Evolutionary conservation across 2,329 filamentous ascomycete genomes (phyloP).

Genomic region (Hirsutella minnesotensis): DNA sequence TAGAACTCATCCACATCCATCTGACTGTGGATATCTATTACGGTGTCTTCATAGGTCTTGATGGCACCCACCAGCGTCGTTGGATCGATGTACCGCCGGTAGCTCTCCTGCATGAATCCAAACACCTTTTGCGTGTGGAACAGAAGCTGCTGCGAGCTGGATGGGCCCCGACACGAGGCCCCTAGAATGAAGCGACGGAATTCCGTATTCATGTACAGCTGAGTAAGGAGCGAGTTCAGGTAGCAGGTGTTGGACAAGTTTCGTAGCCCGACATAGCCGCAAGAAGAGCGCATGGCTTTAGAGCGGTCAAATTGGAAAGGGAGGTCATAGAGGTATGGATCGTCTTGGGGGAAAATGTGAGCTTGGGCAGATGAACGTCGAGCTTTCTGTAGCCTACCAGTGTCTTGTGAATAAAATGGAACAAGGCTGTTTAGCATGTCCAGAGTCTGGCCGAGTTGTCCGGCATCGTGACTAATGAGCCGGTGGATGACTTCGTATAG

Average conservation of each 20-base stretch:
- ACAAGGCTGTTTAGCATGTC: conserved; percentile 21
- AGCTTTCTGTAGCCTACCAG: conserved; percentile 17
- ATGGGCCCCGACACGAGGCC: conserved; percentile 42
- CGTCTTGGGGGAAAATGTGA: conserved; percentile 12
- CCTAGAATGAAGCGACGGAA: conserved; percentile 78
- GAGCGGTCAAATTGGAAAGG: conserved; percentile 50
- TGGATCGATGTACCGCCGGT: conserved; percentile 62
- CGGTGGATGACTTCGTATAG: conserved; percentile 49
- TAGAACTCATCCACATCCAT: conserved; percentile 99
- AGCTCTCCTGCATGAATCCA: conserved; percentile 73
- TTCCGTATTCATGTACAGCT: conserved; percentile 87
- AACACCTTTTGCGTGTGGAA: conserved; percentile 73
- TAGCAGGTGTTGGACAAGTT: conserved; percentile 97
- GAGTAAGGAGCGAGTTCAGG: conserved; percentile 85
- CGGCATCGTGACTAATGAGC: conserved; percentile 38
- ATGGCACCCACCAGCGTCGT: conserved; percentile 61
- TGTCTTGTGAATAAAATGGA: conserved; percentile 26
- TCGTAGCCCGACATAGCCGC: conserved; percentile 77
- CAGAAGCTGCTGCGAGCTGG: conserved; percentile 54
- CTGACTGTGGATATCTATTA: conserved; percentile 78
- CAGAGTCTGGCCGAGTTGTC: conserved; percentile 40
- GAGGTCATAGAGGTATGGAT: conserved; percentile 50
- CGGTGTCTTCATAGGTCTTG: conserved; percentile 67
- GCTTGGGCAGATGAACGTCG: not conserved
- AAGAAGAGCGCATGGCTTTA: conserved; percentile 59